Percentiles rank a stretch among this genome's conserved stretches.
Conservation (phyloP, 2,329 filamentous ascomycete genomes). For the Aureobasidium sp. region DNA sequence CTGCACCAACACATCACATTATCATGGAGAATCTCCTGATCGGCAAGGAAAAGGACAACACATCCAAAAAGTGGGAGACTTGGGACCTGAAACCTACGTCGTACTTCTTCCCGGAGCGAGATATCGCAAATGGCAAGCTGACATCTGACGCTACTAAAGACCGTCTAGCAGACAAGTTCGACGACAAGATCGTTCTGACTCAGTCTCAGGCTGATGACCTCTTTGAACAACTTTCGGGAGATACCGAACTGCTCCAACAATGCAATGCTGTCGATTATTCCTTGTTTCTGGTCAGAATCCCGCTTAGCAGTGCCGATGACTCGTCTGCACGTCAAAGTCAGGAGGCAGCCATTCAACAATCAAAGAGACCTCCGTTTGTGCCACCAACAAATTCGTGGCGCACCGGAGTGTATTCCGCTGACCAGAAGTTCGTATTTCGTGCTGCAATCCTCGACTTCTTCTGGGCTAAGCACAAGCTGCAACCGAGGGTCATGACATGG, state of each 20-base stretch:
- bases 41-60: slow-evolving; percentile 44
- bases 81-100: slow-evolving; percentile 68
- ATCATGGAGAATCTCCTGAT: slow-evolving; percentile 71
- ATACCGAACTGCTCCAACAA: slow-evolving; percentile 56
- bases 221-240: slow-evolving; percentile 48
- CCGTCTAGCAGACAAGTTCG: slow-evolving; percentile 60
- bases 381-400: slow-evolving; percentile 47
- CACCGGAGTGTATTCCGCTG: slow-evolving; percentile 52
- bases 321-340: slow-evolving; percentile 23
- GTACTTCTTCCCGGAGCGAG: slow-evolving; percentile 70
- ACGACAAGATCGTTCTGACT: slow-evolving; percentile 56
- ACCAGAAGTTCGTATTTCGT: slow-evolving; percentile 61
- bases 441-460: slow-evolving; percentile 68
- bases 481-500: slow-evolving; percentile 58
- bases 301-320: slow-evolving; percentile 20
- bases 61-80: slow-evolving; percentile 53
- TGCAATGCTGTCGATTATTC: slow-evolving; percentile 69
- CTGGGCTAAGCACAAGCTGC: slow-evolving; percentile 66
- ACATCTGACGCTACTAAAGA: slow-evolving; percentile 59
- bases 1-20: slow-evolving; percentile 64
- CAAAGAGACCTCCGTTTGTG: slow-evolving; percentile 23
- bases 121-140: slow-evolving; percentile 58
- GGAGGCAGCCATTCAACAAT: slow-evolving; percentile 15
- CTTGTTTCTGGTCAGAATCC: slow-evolving; percentile 60
- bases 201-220: slow-evolving; percentile 51